Percentiles rank a stretch among this genome's conserved stretches.
Conservation (phyloP, 2,329 filamentous ascomycete genomes). For the Alternaria rosae region DNA sequence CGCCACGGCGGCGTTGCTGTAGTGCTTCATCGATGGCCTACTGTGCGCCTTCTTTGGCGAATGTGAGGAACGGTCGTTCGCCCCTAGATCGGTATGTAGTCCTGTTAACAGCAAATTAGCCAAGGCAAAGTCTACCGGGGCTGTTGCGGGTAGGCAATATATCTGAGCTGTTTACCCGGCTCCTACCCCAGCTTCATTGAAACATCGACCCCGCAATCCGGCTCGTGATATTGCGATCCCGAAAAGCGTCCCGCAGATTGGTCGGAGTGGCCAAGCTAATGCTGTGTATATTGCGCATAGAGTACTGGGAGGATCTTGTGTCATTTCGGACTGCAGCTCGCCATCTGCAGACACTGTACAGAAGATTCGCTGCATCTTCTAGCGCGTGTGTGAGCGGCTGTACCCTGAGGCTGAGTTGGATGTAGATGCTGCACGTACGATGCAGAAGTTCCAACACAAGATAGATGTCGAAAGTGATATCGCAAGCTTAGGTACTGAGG, state of each 20-base stretch:
- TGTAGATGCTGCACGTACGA: background rate
- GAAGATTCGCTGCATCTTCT: slow-evolving; percentile 28
- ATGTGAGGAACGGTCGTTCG: slow-evolving; percentile 13
- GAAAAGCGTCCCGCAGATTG: slow-evolving; percentile 7
- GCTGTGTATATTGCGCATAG: slow-evolving; percentile 16
- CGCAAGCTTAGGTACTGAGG: background rate
- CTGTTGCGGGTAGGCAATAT: slow-evolving; percentile 9
- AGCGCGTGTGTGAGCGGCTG: slow-evolving; percentile 12
- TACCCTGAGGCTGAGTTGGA: slow-evolving; percentile 23
- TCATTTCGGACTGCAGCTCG: slow-evolving; percentile 13
- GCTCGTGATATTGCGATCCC: slow-evolving; percentile 3
- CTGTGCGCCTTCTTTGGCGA: background rate
- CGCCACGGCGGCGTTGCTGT: slow-evolving; percentile 3
- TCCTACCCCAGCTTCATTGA: slow-evolving; percentile 10
- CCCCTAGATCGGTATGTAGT: slow-evolving; percentile 10
- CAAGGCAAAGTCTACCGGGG: slow-evolving; percentile 18
- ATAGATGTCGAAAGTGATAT: background rate
- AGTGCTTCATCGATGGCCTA: slow-evolving; percentile 2
- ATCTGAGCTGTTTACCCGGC: slow-evolving; percentile 25
- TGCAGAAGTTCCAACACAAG: background rate
- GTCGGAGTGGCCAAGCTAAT: slow-evolving; percentile 4
- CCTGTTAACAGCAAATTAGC: slow-evolving; percentile 22
- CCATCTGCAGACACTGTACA: slow-evolving; percentile 16
- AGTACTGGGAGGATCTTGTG: slow-evolving; percentile 5
- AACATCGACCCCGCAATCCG: slow-evolving; percentile 7